Evolutionary conservation across 1,139 yeast genomes (phyloP), one percentile per base, ranked within the genome.

Genomic region (Zygotorulaspora mrakii): DNA sequence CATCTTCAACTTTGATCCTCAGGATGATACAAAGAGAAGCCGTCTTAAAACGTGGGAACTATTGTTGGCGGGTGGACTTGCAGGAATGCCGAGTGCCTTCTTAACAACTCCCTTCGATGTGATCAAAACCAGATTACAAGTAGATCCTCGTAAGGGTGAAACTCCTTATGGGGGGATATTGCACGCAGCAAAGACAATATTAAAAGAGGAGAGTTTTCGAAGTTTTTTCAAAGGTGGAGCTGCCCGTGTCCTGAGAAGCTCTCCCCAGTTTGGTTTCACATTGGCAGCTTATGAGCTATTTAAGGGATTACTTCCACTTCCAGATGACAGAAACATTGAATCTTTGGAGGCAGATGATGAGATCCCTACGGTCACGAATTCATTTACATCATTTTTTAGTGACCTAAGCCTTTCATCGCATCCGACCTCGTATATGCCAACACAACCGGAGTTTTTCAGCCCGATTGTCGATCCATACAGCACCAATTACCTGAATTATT

Each of bases 1-100:
- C 54, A 62, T 86, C 54, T 89, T 88, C 65, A 78, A 84, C 42
- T 91, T 84, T 59, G 95, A 91, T 54, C 95, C 96, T 5, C 62
- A 65, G 39, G 68, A 73, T 49, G 64, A 62, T 34, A 54, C 53
- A 5, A 56, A 58, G 20, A 70, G 73, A 52, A 73, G 70, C 40
- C 67, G 72, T 46, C 74, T 91, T 47, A 78, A 78, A 48, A 77
- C 95, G 17, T 80, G 89, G 82, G 95, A 91, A 65, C 70, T 91
- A 53, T 75, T 91, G 49, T 64, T 77, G 12, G 78, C 95, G 48
- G 98, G 98, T 66, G 97, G 96, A 9, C 65, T 89, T 54, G 97
- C 98, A 14, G 98, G 98, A 62, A 88, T 94, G 68, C 98, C 98
- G 9, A 94, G 97, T 26, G 98, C 98, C 4, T 89, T 84, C 64